Conservation (phyloP, 768 basidiomycete species). For the Trametes gibbosa region DNA sequence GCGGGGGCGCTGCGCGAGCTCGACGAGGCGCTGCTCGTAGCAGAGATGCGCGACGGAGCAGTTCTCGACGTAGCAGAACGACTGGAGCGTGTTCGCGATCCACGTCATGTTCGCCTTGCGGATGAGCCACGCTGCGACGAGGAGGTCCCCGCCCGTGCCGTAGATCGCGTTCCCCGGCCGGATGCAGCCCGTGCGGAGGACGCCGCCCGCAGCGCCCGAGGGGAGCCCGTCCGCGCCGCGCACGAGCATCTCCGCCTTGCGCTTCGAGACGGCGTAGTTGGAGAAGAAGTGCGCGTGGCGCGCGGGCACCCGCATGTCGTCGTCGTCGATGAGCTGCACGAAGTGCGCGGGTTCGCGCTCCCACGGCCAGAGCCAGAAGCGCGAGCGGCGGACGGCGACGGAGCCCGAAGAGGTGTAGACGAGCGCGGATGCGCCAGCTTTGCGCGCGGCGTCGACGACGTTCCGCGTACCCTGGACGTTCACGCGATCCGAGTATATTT, state of each 20-base stretch:
- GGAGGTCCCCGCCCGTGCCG: conserved; percentile 72
- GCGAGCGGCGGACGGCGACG: conserved; percentile 51
- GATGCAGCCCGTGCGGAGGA: conserved; percentile 66
- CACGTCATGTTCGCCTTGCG: conserved; percentile 62
- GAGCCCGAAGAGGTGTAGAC: conserved; percentile 77
- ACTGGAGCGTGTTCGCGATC: conserved; percentile 55
- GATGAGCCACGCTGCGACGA: conserved; percentile 61
- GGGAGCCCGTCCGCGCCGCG: conserved; percentile 39
- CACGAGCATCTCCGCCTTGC: conserved; percentile 50
- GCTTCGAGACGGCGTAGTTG: conserved; percentile 72
- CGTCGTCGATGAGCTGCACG: conserved; percentile 64
- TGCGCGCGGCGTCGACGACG: conserved; percentile 55
- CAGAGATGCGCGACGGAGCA: conserved; percentile 67
- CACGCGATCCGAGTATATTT: conserved; percentile 55
- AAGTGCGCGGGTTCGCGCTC: conserved; percentile 53
- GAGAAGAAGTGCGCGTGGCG: conserved; percentile 67
- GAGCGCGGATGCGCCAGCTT: conserved; percentile 52
- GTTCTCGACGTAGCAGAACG: conserved; percentile 76
- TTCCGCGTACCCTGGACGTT: conserved; percentile 70
- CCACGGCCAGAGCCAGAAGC: conserved; percentile 78
- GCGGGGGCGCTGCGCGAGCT: conserved; percentile 30
- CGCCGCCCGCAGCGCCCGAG: conserved; percentile 30
- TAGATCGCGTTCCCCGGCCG: conserved; percentile 79
- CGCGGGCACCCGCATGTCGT: conserved; percentile 51
- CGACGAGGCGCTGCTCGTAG: conserved; percentile 71